Percentiles rank a stretch among this genome's conserved stretches.
These are phyloP conservation scores for Piromyces sp. DNA, from an alignment of 192 early-diverging fungal species.

Conservation along the genomic window DNA sequence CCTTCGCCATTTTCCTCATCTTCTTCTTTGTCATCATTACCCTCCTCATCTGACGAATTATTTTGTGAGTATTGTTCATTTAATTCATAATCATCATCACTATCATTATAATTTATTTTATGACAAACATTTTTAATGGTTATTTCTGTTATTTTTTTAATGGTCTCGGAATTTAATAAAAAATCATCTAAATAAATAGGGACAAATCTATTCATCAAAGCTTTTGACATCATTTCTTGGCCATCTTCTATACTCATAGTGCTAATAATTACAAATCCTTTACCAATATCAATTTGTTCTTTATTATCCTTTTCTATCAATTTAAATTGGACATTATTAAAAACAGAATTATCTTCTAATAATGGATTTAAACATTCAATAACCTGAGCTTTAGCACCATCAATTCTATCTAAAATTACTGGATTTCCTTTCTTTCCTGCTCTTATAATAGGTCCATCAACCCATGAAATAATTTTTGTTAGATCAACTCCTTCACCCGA, in stretches of 20 bases:
- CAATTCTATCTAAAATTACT: neutral
- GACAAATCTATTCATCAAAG: neutral
- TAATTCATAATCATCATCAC: no score
- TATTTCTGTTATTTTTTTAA: neutral
- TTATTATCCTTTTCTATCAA: neutral
- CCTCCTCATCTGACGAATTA: no score
- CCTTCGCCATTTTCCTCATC: no score
- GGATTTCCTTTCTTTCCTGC: neutral
- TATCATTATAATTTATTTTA: no score
- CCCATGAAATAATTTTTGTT: neutral
- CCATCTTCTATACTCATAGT: neutral
- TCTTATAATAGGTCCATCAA: neutral
- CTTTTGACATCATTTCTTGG: neutral
- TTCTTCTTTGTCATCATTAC: no score
- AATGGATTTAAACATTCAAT: neutral
- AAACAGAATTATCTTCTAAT: neutral
- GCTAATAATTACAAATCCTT: neutral
- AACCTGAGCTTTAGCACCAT: neutral
- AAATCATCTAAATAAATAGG: neutral
- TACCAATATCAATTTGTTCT: neutral
- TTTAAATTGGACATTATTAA: neutral
- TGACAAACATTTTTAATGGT: neutral
- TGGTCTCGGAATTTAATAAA: neutral
- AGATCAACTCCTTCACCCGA: neutral
- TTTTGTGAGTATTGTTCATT: no score